Percentiles rank a stretch among this genome's conserved stretches.
These are phyloP conservation scores for Lactarius sanguifluus DNA, from an alignment of 768 basidiomycete species.

Conservation along the genomic window DNA sequence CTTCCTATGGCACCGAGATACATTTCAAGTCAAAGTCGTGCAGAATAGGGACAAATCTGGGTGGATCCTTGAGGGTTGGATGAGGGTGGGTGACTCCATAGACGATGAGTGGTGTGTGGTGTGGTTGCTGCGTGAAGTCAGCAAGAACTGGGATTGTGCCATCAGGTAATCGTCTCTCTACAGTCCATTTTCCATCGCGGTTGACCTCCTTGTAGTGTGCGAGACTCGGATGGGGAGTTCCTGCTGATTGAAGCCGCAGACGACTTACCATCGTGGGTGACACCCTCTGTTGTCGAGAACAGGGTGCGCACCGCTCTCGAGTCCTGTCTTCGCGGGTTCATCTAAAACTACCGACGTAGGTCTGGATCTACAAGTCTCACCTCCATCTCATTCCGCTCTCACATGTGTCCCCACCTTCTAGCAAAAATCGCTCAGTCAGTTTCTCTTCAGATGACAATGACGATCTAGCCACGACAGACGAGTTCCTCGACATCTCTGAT, in stretches of 20 bases:
- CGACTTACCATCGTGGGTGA: constrained; percentile 84
- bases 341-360: constrained; percentile 47
- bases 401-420: constrained; percentile 66
- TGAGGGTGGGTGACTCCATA: constrained; percentile 94
- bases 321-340: not conserved
- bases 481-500: constrained; percentile 58
- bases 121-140: constrained; percentile 82
- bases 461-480: constrained; percentile 41
- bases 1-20: constrained; percentile 83
- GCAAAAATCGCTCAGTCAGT: constrained; percentile 45
- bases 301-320: constrained; percentile 61
- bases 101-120: constrained; percentile 98
- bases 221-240: constrained; percentile 95
- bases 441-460: constrained; percentile 56
- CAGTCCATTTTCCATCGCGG: not conserved
- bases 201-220: constrained; percentile 46
- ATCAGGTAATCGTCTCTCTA: constrained; percentile 58
- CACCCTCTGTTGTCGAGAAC: constrained; percentile 87
- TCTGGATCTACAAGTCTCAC: constrained; percentile 84
- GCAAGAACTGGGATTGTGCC: constrained; percentile 73
- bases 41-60: constrained; percentile 44
- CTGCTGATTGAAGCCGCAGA: constrained; percentile 96
- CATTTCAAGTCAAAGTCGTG: constrained; percentile 74
- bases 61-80: constrained; percentile 75
- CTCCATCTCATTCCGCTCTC: constrained; percentile 86